phyloP scores from a whole-genome alignment of 2,329 filamentous ascomycete genomes.

The Metarhizium album region DNA sequence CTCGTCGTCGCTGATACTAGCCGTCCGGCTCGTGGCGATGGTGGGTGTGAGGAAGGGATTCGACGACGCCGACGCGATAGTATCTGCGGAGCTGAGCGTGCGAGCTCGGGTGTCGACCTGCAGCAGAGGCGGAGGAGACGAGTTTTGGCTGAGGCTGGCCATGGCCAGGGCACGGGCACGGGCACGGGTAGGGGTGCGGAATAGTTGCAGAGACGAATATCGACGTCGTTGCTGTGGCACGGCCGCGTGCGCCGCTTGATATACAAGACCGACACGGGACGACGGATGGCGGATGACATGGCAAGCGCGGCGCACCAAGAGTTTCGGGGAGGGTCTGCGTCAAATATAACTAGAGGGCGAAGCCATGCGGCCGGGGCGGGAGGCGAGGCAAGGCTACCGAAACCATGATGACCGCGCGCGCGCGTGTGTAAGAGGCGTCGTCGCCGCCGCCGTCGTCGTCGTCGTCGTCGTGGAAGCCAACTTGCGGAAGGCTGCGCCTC shows the following conservation, averaged over 20 bases:
- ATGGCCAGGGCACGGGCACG: background rate
- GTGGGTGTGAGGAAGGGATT: constrained; percentile 17
- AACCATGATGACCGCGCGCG: background rate
- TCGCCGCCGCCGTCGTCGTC: background rate
- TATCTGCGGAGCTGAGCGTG: constrained; percentile 11
- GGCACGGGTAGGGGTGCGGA: too few species aligned
- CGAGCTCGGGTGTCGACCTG: constrained; percentile 7
- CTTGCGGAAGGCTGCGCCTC: background rate
- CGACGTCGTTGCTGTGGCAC: too few species aligned
- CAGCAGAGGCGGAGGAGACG: constrained; percentile 4
- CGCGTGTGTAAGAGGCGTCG: background rate
- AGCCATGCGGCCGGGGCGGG: background rate
- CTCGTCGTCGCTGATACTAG: constrained; percentile 14
- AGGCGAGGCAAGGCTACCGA: background rate
- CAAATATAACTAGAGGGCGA: background rate
- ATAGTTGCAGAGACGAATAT: too few species aligned
- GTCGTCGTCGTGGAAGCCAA: background rate
- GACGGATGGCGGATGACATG: background rate
- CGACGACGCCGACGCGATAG: constrained; percentile 10
- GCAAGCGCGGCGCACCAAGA: background rate
- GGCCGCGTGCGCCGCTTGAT: too few species aligned
- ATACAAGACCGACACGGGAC: too few species aligned
- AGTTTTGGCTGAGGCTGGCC: background rate
- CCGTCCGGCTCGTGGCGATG: constrained; percentile 7
- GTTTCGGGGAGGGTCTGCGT: background rate